These are phyloP conservation scores for Rosa chinensis DNA, from an alignment of 306 rosid species.

Conservation along the genomic window DNA sequence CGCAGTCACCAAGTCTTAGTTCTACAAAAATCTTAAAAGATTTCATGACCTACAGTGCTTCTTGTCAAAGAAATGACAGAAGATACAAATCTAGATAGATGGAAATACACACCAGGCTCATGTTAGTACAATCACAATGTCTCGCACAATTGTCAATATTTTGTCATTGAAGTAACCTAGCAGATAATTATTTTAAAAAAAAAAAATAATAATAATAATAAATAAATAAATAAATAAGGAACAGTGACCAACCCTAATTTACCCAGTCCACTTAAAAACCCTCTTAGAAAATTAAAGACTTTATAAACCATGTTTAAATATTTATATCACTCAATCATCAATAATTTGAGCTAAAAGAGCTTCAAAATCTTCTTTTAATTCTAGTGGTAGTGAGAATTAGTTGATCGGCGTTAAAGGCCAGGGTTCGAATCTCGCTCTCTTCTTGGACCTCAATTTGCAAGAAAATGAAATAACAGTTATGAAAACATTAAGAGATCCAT, in stretches of 20 bases:
- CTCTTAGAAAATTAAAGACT: neutral
- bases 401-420: neutral
- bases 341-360: slow-evolving; percentile 1
- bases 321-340: neutral
- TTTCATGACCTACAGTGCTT: slow-evolving; percentile 7
- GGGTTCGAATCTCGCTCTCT: neutral
- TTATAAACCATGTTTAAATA: neutral
- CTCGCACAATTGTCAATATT: slow-evolving; percentile 11
- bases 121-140: slow-evolving; percentile 9
- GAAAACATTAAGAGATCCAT: neutral
- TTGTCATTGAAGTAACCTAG: neutral
- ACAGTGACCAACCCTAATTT: neutral
- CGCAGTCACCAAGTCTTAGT: neutral
- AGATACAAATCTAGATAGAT: neutral
- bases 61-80: slow-evolving; percentile 16
- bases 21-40: neutral
- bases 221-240: neutral
- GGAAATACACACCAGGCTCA: slow-evolving; percentile 10
- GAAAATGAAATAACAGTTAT: neutral
- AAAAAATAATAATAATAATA: neutral
- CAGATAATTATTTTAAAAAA: neutral
- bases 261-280: neutral
- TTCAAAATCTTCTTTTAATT: neutral
- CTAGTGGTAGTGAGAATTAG: neutral
- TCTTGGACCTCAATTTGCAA: neutral